Base-by-base conservation (phyloP, 176 grass and related monocot species). In the Juncus effusus region DNA sequence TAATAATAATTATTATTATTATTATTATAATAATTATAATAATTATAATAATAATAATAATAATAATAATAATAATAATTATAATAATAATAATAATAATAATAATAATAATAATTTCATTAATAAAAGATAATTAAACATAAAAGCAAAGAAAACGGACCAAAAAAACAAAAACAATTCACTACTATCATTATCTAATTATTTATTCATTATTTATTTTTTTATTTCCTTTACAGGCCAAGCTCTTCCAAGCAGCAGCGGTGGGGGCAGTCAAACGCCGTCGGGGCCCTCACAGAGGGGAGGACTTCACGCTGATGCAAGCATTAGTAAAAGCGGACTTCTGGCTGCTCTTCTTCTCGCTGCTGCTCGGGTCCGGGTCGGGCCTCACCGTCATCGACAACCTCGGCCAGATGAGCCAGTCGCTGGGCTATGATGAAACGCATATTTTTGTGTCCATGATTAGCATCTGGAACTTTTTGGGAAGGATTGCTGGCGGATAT, bases 381-480 rank as follows among this genome's bases (percentile, higher is more conserved):
- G 91, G 91, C 52, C 77, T 95, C 16, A 95, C 91, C 11, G 87
- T 95, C 12, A 95, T 95, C 7, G 91, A 95, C 77, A 95, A 95
- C 77, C 80, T 95, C 40, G 91, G 91, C 13, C 91, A 95, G 62
- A 95, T 95, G 86, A 95, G 87, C 40, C 59, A 95, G 63, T 90
- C 91, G 54, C 60, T 95, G 66, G 84, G 91, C 19, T 95, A 82
- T 5, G 67, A 84, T 1, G 80, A 95, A 38, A 40, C 64, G 45
- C 87, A 95, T 67, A 90, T 95, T 73, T 95, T 90, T 58, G 91
- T 95, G 13, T 95, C 91, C 2, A 85, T 90, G 87, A 95, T 95
- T 74, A 95, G 91, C 67, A 90, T 95, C 54, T 95, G 91, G 87
- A 95, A 95, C 54, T 95, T 95, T 67, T 83, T 95, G 60, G 91